Percentiles rank a stretch among this genome's conserved stretches.
Evolutionary conservation across 2,329 filamentous ascomycete species (phyloP).

Genomic region (Knufia petricola): DNA sequence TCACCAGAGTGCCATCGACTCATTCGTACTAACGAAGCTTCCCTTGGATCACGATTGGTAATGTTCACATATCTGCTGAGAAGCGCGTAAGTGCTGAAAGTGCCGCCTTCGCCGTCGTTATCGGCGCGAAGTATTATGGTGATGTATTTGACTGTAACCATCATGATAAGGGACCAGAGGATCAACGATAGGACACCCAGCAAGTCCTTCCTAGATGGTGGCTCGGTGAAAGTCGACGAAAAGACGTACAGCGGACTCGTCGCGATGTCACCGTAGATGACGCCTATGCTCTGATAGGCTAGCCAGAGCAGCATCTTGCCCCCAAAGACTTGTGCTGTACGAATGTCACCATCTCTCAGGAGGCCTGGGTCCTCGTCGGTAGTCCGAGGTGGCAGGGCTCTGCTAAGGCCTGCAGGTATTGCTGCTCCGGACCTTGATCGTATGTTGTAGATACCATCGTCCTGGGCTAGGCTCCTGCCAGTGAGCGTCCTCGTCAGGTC

Average conservation of each 20-base stretch:
- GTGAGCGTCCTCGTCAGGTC: neutral
- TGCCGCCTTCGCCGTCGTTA: constrained; percentile 50
- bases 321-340: constrained; percentile 24
- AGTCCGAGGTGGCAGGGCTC: neutral
- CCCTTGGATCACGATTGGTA: constrained; percentile 42
- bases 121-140: constrained; percentile 45
- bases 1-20: constrained; percentile 38
- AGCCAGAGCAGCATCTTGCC: constrained; percentile 29
- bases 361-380: constrained; percentile 20
- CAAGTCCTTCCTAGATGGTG: constrained; percentile 38
- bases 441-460: constrained; percentile 22
- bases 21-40: constrained; percentile 39
- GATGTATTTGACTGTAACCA: constrained; percentile 50
- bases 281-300: constrained; percentile 47
- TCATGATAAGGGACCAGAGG: constrained; percentile 46
- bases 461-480: neutral
- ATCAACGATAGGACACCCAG: constrained; percentile 47
- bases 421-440: constrained; percentile 12
- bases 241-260: constrained; percentile 50
- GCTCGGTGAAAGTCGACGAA: constrained; percentile 42
- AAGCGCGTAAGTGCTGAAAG: constrained; percentile 46
- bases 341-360: constrained; percentile 18
- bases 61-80: constrained; percentile 46
- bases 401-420: neutral
- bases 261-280: constrained; percentile 53